Evolutionary conservation across 2,329 filamentous ascomycete genomes (phyloP).

Genomic region (Fusarium newnesense): DNA sequence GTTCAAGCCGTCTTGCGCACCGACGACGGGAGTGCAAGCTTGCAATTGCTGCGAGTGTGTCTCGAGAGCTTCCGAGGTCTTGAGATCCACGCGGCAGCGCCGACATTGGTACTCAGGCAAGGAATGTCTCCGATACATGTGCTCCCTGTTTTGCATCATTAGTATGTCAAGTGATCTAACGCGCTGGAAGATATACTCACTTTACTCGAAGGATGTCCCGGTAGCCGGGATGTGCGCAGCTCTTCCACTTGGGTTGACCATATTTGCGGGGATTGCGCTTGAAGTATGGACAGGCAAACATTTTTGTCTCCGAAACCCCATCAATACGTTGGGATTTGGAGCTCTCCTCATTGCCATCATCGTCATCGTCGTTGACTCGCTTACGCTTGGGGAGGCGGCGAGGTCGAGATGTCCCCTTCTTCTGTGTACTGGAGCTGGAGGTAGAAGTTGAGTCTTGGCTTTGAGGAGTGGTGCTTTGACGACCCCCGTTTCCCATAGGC

Average conservation of each 20-base stretch:
- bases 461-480: not conserved
- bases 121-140: accelerated
- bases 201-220: accelerated
- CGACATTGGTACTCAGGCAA: not conserved
- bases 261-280: not conserved
- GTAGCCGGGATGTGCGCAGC: not conserved
- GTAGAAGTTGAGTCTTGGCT: no score
- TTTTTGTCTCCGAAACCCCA: accelerated
- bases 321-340: not conserved
- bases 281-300: not conserved
- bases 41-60: accelerated
- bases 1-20: no score
- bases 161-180: no score
- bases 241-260: not conserved
- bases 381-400: accelerated
- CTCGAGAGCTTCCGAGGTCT: accelerated
- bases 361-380: accelerated
- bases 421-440: not conserved
- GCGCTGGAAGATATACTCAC: no score
- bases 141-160: not conserved
- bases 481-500: accelerated
- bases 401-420: not conserved
- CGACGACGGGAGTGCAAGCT: no score
- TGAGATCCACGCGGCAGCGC: not conserved
- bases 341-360: accelerated